These are phyloP conservation scores for Leptomonas pyrrhocoris DNA, from an alignment of 208 protist species.

Conservation along the genomic window DNA sequence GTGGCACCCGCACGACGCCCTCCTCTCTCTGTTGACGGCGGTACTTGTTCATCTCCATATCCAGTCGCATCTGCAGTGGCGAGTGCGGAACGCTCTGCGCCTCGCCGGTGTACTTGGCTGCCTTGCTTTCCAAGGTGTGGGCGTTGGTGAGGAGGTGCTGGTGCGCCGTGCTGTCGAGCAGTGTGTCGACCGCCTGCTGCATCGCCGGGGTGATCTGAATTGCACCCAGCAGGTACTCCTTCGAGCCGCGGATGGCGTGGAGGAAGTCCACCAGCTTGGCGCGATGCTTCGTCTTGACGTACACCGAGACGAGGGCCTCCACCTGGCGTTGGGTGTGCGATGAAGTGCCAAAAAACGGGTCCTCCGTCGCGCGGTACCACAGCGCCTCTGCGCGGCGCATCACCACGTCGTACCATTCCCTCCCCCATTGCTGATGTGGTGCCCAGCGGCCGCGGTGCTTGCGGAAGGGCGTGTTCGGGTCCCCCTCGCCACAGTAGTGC, in stretches of 20 bases:
- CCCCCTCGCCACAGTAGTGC: slow-evolving; percentile 87
- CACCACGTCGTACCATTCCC: slow-evolving; percentile 89
- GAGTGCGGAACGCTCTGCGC: slow-evolving; percentile 75
- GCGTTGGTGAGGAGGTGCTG: slow-evolving; percentile 88
- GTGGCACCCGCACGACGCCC: slow-evolving; percentile 87
- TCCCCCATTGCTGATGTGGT: slow-evolving; percentile 83
- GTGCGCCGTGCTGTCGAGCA: slow-evolving; percentile 85
- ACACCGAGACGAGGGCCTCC: slow-evolving; percentile 76
- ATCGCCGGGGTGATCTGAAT: slow-evolving; percentile 67
- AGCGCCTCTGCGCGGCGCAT: slow-evolving; percentile 86
- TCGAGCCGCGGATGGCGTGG: slow-evolving; percentile 68
- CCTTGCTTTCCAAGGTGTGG: slow-evolving; percentile 56
- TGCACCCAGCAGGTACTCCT: slow-evolving; percentile 69
- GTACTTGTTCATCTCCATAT: slow-evolving; percentile 83
- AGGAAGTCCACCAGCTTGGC: slow-evolving; percentile 88
- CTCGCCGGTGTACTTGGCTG: slow-evolving; percentile 70
- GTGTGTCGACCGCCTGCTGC: slow-evolving; percentile 54
- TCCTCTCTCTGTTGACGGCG: slow-evolving; percentile 86
- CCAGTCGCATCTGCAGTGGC: slow-evolving; percentile 84
- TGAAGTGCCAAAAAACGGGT: slow-evolving; percentile 81
- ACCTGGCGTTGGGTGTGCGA: slow-evolving; percentile 86
- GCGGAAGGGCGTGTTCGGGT: slow-evolving; percentile 79
- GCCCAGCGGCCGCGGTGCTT: slow-evolving; percentile 86
- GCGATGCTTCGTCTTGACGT: slow-evolving; percentile 77
- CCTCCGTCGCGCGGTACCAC: slow-evolving; percentile 87